Evolutionary conservation across 1,284 basidiomycete genomes (phyloP), one percentile per base, ranked within the genome.

Genomic region (Austroboletus olivaceoglutinosus): DNA sequence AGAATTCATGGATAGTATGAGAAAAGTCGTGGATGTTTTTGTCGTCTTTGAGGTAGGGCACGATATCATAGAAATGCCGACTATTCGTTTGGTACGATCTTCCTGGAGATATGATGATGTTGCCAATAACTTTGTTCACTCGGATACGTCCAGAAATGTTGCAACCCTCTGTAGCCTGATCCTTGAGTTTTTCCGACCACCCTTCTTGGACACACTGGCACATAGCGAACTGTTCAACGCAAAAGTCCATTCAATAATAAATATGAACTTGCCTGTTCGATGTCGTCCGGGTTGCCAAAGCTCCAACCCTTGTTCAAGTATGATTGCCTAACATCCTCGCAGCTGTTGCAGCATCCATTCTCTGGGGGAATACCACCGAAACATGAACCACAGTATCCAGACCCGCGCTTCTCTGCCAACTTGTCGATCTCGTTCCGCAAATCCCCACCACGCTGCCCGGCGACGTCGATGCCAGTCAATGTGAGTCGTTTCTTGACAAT

Each of bases 91-190:
- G 94, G 86, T 97, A 99, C 15, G 94, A 93, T 48, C 88, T 83
- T 43, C 96, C 97, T 2, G 89, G 95, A 25, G 87, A 88, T 62
- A 94, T 81, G 64, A 93, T 86, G 62, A 95, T 86, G 71, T 92
- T 94, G 44, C 93, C 93, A 56, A 93, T 82, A 58, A 98, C 96
- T 75, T 98, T 98, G 82, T 99, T 99, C 53, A 99, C 92, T 53
- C 89, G 89, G 46, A 99, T 82, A 50, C 86, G 85, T 50, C 97
- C 97, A 38, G 87, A 81, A 56, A 99, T 78, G 67, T 93, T 94
- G 76, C 97, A 99, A 0, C 97, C 97, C 64, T 99, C 97, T 43
- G 85, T 81, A 36, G 91, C 85, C 70, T 98, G 96, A 49, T 93
- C 89, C 69, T 86, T 86, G 59, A 99, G 82, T 70, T 91, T 94